Evolutionary conservation across 2,329 filamentous ascomycete genomes (phyloP).

Genomic region (Phaeosphaeriaceae sp.): DNA sequence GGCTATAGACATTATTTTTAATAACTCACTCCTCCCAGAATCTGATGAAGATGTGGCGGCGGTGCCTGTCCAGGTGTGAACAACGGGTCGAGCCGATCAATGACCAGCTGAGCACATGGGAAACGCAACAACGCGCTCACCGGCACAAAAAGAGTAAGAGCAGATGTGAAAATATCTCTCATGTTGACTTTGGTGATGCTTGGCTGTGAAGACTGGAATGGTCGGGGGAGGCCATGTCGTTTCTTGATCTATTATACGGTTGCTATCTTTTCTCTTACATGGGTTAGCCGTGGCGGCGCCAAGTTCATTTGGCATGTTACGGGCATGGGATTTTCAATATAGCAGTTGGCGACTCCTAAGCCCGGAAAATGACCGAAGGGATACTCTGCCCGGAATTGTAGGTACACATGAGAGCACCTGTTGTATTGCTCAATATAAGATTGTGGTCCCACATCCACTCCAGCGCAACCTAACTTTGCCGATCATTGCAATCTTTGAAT

Average conservation of each 20-base stretch:
- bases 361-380: too few relatives aligned
- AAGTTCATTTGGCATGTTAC: slow-evolving; percentile 1
- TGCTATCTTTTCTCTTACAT: not conserved
- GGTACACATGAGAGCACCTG: too few relatives aligned
- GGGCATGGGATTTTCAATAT: not conserved
- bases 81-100: slow-evolving; percentile 31
- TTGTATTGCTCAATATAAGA: too few relatives aligned
- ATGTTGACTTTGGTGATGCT: slow-evolving; percentile 15
- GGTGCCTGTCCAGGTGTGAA: slow-evolving; percentile 31
- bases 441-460: too few relatives aligned
- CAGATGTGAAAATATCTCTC: slow-evolving; percentile 16
- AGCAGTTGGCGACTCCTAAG: not conserved
- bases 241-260: slow-evolving; percentile 3
- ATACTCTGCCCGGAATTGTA: too few relatives aligned
- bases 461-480: too few relatives aligned
- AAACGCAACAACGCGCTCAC: slow-evolving; percentile 29
- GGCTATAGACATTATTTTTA: not conserved
- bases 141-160: slow-evolving; percentile 23
- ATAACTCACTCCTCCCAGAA: slow-evolving; percentile 24
- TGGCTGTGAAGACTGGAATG: not conserved
- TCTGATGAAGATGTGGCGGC: slow-evolving; percentile 35
- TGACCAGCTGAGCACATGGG: slow-evolving; percentile 32
- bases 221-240: not conserved
- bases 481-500: too few relatives aligned
- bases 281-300: slow-evolving; percentile 1